These are phyloP conservation scores for Wickerhamomyces tratensis DNA, from an alignment of 805 yeast species.

Conservation along the genomic window DNA sequence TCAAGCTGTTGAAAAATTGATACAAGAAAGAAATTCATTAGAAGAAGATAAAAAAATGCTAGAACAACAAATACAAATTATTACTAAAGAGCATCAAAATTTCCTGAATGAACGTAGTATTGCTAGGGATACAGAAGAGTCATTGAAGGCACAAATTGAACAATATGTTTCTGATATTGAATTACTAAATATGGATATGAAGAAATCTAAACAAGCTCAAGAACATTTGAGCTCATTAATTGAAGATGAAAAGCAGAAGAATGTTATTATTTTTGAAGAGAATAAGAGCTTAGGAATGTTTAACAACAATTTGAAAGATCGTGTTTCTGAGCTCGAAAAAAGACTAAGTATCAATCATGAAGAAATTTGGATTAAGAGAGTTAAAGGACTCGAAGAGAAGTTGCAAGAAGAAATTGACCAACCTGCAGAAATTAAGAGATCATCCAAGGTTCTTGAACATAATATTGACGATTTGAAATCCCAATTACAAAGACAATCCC, in stretches of 20 bases:
- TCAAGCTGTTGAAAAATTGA: constrained; percentile 49
- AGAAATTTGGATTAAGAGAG: constrained; percentile 47
- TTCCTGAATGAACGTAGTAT: constrained; percentile 21
- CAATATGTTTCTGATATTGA: constrained; percentile 22
- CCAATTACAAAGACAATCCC: constrained; percentile 40
- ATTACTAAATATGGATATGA: constrained; percentile 20
- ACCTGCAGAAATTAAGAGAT: constrained; percentile 43
- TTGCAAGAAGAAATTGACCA: constrained; percentile 36
- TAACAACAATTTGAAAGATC: constrained; percentile 38
- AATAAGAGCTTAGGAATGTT: constrained; percentile 51
- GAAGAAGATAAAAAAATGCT: constrained; percentile 37
- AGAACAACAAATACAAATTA: constrained; percentile 33
- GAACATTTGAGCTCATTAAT: constrained; percentile 16
- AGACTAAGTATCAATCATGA: constrained; percentile 43
- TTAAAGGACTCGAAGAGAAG: constrained; percentile 41
- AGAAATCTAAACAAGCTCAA: constrained; percentile 11
- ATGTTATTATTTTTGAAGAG: constrained; percentile 53
- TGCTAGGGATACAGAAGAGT: constrained; percentile 8
- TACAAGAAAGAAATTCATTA: constrained; percentile 53
- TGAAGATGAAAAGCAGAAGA: constrained; percentile 38
- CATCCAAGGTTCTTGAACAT: constrained; percentile 39
- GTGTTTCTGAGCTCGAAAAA: constrained; percentile 35
- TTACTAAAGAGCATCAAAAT: constrained; percentile 29
- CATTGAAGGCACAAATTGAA: constrained; percentile 11
- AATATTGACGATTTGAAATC: constrained; percentile 42